Evolutionary conservation across 1,284 basidiomycete species (phyloP), one percentile per base, ranked within the genome.

Genomic region (Xerocomus cyaneibrunnescens): DNA sequence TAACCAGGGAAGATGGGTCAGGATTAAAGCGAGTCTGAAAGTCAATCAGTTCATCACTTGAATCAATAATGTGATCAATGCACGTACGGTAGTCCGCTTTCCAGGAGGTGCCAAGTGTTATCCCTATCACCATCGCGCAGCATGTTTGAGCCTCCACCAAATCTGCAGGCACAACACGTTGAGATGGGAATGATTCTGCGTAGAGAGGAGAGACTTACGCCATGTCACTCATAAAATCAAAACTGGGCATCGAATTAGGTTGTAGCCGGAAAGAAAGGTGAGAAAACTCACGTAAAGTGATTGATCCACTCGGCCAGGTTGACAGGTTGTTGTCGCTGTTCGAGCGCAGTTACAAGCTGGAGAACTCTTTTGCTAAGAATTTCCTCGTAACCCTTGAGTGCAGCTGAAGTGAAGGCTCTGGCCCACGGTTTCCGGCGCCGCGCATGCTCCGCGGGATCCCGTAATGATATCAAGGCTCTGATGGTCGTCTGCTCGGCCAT

Each of bases 151-250:
- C 77, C 78, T 35, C 78, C 78, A 31, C 80, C 77, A 50, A 81
- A 81, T 14, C 78, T 80, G 42, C 23, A n/a, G n/a, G n/a, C n/a
- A 40, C 40, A 39, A 22, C 39, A 51, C 32, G 31, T 45, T 54
- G 40, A 57, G 55, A 54, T 40, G 17, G 36, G 32, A 45, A 46
- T 38, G 34, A 42, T 31, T 40, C 22, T 37, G 3, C 12, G 37
- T n/a, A 14, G 25, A 37, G 16, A 39, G 28, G 43, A 45, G 38
- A n/a, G 17, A 71, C 74, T 62, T 64, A 83, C 80, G 76, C 79
- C 67, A 85, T 72, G 55, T 83, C 80, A 22, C 78, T 78, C 81
- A 84, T 83, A 52, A 85, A 76, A 60, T 85, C 83, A 51, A 78
- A 81, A 36, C 83, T 81, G 31, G 36, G 38, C 21, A 34, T 54